Percentiles rank a stretch among this genome's conserved stretches.
Conservation (phyloP, 352 stramenopile genomes). For the Paralagenidium karlingii region DNA sequence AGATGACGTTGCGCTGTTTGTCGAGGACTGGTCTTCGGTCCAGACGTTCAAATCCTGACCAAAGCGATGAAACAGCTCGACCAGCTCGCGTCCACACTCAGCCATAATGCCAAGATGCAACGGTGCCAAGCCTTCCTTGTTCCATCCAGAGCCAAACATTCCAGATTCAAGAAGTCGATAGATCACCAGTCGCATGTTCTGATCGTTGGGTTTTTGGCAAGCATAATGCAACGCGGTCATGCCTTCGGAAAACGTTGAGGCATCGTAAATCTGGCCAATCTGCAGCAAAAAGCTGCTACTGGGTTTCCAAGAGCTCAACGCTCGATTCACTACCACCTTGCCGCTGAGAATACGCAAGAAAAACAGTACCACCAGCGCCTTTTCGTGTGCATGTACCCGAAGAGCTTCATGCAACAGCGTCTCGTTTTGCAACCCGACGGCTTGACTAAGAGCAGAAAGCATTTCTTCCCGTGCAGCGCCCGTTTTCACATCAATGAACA, state of each 20-base stretch:
- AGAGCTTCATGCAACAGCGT: slow-evolving; percentile 34
- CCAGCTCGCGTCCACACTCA: slow-evolving; percentile 20
- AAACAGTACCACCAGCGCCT: slow-evolving; percentile 27
- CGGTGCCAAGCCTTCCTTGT: slow-evolving; percentile 24
- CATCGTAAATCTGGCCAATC: slow-evolving; percentile 13
- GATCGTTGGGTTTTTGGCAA: slow-evolving; percentile 16
- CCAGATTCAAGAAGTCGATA: slow-evolving; percentile 26
- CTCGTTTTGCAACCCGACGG: slow-evolving; percentile 13
- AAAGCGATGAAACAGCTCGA: slow-evolving; percentile 31
- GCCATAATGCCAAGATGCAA: slow-evolving; percentile 40
- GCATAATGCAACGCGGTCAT: slow-evolving; percentile 41
- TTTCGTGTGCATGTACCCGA: slow-evolving; percentile 15
- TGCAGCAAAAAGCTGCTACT: no score
- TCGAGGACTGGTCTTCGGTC: slow-evolving; percentile 24
- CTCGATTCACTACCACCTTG: no score
- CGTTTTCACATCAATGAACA: slow-evolving; percentile 14
- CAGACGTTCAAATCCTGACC: slow-evolving; percentile 44
- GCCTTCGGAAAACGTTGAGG: slow-evolving; percentile 9
- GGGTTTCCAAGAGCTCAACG: no score
- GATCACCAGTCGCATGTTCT: slow-evolving; percentile 22
- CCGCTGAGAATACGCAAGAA: slow-evolving; percentile 8
- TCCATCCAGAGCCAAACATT: slow-evolving; percentile 34
- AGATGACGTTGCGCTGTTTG: no score
- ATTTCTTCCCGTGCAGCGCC: slow-evolving; percentile 3
- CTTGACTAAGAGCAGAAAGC: slow-evolving; percentile 9